These are phyloP conservation scores for Leccinum pellstonianum DNA, from an alignment of 768 basidiomycete species.

Conservation along the genomic window DNA sequence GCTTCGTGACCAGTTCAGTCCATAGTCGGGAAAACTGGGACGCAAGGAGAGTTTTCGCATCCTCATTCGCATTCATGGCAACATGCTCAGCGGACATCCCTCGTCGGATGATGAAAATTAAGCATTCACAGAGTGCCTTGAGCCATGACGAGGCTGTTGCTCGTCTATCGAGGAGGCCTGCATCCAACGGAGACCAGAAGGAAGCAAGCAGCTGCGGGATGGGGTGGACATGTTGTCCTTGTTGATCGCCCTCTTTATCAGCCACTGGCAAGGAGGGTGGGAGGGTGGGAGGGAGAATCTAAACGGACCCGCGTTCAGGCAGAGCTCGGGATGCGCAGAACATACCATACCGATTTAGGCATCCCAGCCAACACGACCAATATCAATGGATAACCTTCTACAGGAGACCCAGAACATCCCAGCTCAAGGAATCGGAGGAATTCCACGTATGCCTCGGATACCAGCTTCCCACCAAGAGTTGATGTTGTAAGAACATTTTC, in stretches of 20 bases:
- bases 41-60: conserved; percentile 35
- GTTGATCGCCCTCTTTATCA: not conserved
- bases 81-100: conserved; percentile 5
- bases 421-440: conserved; percentile 78
- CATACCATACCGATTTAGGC: conserved; percentile 54
- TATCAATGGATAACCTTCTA: conserved; percentile 79
- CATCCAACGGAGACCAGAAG: conserved; percentile 80
- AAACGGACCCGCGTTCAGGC: not conserved
- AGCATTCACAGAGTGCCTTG: conserved; percentile 68
- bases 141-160: conserved; percentile 54
- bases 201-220: conserved; percentile 61
- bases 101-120: conserved; percentile 52
- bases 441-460: conserved; percentile 56
- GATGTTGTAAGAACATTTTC: conserved; percentile 19
- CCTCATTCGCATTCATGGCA: conserved; percentile 1
- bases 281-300: conserved; percentile 25
- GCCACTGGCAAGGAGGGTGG: conserved; percentile 6
- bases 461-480: not conserved
- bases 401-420: conserved; percentile 77
- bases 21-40: conserved; percentile 49
- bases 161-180: conserved; percentile 25
- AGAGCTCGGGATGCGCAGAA: not conserved
- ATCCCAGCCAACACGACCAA: conserved; percentile 82
- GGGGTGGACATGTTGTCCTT: conserved; percentile 17
- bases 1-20: conserved; percentile 43